phyloP scores from a whole-genome alignment of 306 rosid genomes.

The Acacia confusa region DNA sequence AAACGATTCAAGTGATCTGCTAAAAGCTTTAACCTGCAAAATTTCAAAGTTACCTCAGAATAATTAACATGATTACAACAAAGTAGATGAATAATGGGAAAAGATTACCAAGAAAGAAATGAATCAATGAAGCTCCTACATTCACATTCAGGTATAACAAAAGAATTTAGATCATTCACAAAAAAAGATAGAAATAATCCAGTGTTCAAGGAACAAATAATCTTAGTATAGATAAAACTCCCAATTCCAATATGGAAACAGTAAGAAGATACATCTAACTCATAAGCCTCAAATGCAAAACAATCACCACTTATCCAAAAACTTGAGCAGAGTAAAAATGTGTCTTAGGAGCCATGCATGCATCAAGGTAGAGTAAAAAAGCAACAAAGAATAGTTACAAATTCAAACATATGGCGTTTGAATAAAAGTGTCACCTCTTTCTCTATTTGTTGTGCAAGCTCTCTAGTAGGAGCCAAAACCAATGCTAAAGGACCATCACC shows the following conservation, averaged over 20 bases:
- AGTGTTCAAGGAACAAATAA: slow-evolving; percentile 1
- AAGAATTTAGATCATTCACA: slow-evolving; percentile 12
- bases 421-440: slow-evolving; percentile 61
- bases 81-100: not conserved
- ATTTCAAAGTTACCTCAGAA: slow-evolving; percentile 28
- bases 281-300: not conserved
- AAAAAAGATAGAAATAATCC: slow-evolving; percentile 15
- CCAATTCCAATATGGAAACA: slow-evolving; percentile 1
- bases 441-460: slow-evolving; percentile 92
- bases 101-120: not conserved
- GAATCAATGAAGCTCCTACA: not conserved
- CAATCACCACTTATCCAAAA: not conserved
- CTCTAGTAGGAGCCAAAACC: slow-evolving; percentile 91
- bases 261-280: slow-evolving; percentile 13
- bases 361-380: not conserved
- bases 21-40: slow-evolving; percentile 83
- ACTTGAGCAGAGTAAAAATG: not conserved
- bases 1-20: slow-evolving; percentile 69
- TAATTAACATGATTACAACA: slow-evolving; percentile 18
- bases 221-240: not conserved
- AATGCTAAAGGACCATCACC: slow-evolving; percentile 84
- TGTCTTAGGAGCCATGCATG: not conserved
- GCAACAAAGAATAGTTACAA: not conserved
- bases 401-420: not conserved
- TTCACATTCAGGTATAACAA: not conserved